Conservation (phyloP, 164 flowering plant species). For the Amborella trichopoda region DNA sequence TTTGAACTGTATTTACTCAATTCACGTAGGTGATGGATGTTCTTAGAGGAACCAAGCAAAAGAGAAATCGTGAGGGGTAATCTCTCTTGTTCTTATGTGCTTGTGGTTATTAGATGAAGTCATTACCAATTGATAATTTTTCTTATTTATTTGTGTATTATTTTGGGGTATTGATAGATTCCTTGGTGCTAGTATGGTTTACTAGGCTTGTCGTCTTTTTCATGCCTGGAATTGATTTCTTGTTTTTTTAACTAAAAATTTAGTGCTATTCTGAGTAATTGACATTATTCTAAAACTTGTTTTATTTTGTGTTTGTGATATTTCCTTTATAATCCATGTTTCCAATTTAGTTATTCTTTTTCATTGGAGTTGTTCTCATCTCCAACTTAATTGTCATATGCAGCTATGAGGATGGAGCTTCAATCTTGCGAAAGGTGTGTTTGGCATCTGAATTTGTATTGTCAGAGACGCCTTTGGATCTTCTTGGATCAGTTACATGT, state of each 20-base stretch:
- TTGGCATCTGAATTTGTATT: constrained; percentile 72
- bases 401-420: constrained; percentile 75
- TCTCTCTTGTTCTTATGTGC: constrained; percentile 3
- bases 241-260: too few relatives aligned
- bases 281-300: too few relatives aligned
- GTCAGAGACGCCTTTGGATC: constrained; percentile 70
- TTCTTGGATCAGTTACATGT: constrained; percentile 78
- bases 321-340: too few relatives aligned
- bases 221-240: too few relatives aligned
- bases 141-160: background rate
- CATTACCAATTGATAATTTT: background rate
- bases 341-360: too few relatives aligned
- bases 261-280: too few relatives aligned
- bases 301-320: too few relatives aligned
- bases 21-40: constrained; percentile 67
- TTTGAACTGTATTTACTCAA: background rate
- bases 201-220: too few relatives aligned
- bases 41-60: constrained; percentile 64
- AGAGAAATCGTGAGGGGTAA: constrained; percentile 93
- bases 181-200: too few relatives aligned
- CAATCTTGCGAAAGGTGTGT: constrained; percentile 52
- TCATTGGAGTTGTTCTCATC: too few relatives aligned
- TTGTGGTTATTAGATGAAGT: background rate
- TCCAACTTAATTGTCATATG: too few relatives aligned
- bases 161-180: too few relatives aligned